phyloP scores from a whole-genome alignment of 2,329 filamentous ascomycete genomes.

The Pseudogymnoascus sp. region DNA sequence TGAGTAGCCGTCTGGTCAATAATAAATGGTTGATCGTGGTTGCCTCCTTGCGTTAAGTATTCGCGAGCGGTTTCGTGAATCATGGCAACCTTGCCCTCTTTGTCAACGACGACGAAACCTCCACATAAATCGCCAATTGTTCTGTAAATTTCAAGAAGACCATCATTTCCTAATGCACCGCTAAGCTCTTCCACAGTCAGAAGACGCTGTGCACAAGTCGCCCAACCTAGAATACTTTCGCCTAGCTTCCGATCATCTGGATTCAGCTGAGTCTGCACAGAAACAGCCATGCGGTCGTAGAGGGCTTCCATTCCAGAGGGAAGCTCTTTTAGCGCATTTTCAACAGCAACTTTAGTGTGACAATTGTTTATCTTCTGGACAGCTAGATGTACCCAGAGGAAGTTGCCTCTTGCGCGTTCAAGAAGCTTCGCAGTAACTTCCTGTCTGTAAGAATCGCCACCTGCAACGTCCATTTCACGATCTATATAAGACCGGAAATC shows the following conservation, averaged over 20 bases:
- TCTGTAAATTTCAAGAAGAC: conserved; percentile 23
- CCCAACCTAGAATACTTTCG: conserved; percentile 10
- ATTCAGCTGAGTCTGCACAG: conserved; percentile 15
- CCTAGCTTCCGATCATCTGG: conserved; percentile 16
- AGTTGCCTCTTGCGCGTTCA: conserved; percentile 26
- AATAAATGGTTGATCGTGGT: not conserved
- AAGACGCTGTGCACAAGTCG: conserved; percentile 1
- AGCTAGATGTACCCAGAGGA: conserved; percentile 30
- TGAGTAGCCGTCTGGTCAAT: not conserved
- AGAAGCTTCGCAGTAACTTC: conserved; percentile 22
- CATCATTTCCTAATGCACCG: conserved; percentile 3
- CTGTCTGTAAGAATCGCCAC: conserved; percentile 16
- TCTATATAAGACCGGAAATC: conserved; percentile 20
- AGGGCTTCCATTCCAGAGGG: conserved; percentile 29
- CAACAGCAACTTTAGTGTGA: conserved; percentile 22
- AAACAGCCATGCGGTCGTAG: conserved; percentile 28
- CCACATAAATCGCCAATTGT: conserved; percentile 27
- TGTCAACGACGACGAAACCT: conserved; percentile 28
- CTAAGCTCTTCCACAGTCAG: conserved; percentile 13
- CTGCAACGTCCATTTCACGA: conserved; percentile 19
- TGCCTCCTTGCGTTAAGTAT: conserved; percentile 22
- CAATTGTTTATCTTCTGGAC: conserved; percentile 26
- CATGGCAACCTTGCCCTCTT: conserved; percentile 22
- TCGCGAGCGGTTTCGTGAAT: conserved; percentile 33
- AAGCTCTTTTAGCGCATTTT: conserved; percentile 22